phyloP scores from a whole-genome alignment of 1,284 basidiomycete genomes.

The Apiotrichum mycotoxinovorans region DNA sequence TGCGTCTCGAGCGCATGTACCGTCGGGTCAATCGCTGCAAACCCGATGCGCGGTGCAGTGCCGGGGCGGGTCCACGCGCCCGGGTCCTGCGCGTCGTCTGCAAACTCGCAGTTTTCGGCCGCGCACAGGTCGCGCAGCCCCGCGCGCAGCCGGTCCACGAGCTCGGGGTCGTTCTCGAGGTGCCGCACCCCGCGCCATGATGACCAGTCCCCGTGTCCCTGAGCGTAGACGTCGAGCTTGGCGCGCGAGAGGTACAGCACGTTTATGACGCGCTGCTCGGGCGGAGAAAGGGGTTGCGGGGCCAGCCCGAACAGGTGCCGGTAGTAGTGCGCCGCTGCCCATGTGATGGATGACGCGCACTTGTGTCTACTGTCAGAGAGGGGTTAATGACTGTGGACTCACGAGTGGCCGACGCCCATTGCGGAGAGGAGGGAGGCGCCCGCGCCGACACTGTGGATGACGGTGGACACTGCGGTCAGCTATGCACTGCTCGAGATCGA shows the following conservation, averaged over 20 bases:
- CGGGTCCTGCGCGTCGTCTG: constrained; percentile 31
- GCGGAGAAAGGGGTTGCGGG: constrained; percentile 1
- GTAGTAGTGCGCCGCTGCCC: constrained; percentile 45
- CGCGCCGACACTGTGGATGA: constrained; percentile 42
- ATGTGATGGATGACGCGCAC: constrained; percentile 42
- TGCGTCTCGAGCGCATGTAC: constrained; percentile 43
- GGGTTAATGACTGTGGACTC: too few species aligned
- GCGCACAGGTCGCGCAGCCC: constrained; percentile 29
- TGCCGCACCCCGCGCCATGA: constrained; percentile 38
- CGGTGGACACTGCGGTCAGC: constrained; percentile 31
- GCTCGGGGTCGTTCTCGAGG: constrained; percentile 38
- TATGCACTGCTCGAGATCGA: too few species aligned
- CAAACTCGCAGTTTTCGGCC: constrained; percentile 23
- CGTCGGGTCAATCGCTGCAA: constrained; percentile 38
- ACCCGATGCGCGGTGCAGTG: constrained; percentile 21
- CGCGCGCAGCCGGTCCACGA: constrained; percentile 22
- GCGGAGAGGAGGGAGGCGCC: constrained; percentile 44
- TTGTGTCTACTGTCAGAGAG: constrained; percentile 23
- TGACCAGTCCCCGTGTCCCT: constrained; percentile 33
- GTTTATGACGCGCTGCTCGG: constrained; percentile 26
- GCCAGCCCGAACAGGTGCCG: constrained; percentile 42
- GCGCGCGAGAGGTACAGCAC: constrained; percentile 42
- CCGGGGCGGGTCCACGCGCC: constrained; percentile 27
- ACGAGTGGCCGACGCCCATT: too few species aligned
- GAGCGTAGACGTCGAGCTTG: constrained; percentile 35